Conservation (phyloP, 768 basidiomycete species). For the Phaeolepiota aurea region DNA sequence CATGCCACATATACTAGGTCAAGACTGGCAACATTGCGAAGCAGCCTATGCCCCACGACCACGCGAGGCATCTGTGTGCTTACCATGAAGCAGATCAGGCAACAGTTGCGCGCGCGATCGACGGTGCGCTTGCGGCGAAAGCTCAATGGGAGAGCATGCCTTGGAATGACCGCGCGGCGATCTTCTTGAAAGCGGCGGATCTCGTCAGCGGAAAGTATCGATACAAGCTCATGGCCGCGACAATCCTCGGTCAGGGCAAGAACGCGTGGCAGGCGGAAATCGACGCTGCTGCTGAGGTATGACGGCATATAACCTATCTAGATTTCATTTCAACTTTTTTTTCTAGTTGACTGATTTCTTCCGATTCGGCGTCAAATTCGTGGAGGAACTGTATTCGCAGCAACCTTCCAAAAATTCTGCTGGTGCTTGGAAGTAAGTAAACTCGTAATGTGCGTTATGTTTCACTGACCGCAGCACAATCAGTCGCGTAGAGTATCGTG, state of each 20-base stretch:
- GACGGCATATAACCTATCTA: constrained; percentile 9
- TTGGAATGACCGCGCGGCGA: constrained; percentile 95
- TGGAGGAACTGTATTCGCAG: constrained; percentile 87
- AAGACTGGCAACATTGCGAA: constrained; percentile 72
- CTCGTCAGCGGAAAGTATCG: constrained; percentile 93
- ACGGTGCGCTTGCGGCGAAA: constrained; percentile 82
- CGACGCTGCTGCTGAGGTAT: constrained; percentile 94
- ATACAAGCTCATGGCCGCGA: constrained; percentile 91
- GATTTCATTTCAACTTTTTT: constrained; percentile 4
- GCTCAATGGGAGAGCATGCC: constrained; percentile 88
- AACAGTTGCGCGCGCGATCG: constrained; percentile 71
- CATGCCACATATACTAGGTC: constrained; percentile 37
- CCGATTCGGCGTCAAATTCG: constrained; percentile 93
- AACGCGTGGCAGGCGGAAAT: constrained; percentile 99
- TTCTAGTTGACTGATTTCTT: constrained; percentile 82
- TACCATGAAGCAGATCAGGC: constrained; percentile 86
- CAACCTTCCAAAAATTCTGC: constrained; percentile 83
- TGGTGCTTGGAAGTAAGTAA: constrained; percentile 89
- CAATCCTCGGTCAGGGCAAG: constrained; percentile 98
- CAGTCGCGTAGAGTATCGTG: constrained; percentile 94
- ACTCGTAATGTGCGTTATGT: constrained; percentile 1
- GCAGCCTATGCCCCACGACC: constrained; percentile 83
- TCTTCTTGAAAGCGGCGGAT: constrained; percentile 97
- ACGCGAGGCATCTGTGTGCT: constrained; percentile 69
- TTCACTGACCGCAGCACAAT: no score